Percentiles rank a stretch among this genome's conserved stretches.
phyloP scores from a whole-genome alignment of 768 basidiomycete genomes.

The Mrakia blollopis region DNA sequence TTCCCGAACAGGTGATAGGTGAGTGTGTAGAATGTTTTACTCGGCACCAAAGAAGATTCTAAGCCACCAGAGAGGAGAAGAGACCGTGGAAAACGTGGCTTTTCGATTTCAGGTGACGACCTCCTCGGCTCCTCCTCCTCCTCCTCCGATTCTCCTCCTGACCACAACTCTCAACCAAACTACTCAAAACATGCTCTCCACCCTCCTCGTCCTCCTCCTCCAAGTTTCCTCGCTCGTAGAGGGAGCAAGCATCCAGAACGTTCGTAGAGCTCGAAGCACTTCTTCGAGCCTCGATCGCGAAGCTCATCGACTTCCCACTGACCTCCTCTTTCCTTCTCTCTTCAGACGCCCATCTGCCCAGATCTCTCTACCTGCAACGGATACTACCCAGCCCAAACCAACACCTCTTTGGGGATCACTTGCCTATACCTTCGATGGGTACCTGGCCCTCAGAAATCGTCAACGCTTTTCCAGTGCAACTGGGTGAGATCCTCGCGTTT shows the following conservation, averaged over 20 bases:
- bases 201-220: background rate
- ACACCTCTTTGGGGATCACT: background rate
- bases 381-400: background rate
- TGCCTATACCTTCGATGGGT: background rate
- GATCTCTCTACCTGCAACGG: background rate
- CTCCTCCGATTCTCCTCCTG: no score
- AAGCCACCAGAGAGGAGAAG: no score
- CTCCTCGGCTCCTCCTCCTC: no score
- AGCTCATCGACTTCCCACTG: background rate
- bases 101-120: no score
- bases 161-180: background rate
- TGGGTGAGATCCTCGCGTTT: background rate
- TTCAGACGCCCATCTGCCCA: background rate
- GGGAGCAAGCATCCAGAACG: background rate
- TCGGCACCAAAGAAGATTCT: no score
- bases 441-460: background rate
- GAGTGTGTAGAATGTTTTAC: no score
- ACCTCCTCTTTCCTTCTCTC: background rate
- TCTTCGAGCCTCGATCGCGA: background rate
- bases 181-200: background rate
- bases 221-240: background rate
- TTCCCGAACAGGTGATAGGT: no score
- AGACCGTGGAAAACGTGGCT: no score
- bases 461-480: background rate
- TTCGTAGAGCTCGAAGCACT: background rate